Evolutionary conservation across 2,329 filamentous ascomycete genomes (phyloP).

Genomic region (Clarireedia monteithiana): DNA sequence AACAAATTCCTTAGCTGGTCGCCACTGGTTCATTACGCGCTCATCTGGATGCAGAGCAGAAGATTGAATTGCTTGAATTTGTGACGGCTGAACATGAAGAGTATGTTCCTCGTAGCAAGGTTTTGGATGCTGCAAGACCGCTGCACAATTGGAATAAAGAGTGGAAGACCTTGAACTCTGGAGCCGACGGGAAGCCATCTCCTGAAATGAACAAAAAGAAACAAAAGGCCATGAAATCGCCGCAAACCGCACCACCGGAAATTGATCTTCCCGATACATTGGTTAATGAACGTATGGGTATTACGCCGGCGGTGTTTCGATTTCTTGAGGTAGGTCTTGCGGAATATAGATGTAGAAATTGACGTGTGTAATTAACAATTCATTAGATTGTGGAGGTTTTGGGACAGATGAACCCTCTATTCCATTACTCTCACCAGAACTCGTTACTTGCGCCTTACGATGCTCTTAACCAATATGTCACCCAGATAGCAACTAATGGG

Average conservation of each 20-base stretch:
- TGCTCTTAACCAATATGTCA: slow-evolving; percentile 54
- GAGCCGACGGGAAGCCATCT: slow-evolving; percentile 47
- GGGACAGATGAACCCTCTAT: slow-evolving; percentile 58
- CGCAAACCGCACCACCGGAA: slow-evolving; percentile 50
- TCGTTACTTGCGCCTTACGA: slow-evolving; percentile 46
- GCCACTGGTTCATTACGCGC: slow-evolving; percentile 70
- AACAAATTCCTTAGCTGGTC: slow-evolving; percentile 50
- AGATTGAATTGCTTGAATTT: slow-evolving; percentile 81
- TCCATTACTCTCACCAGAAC: slow-evolving; percentile 49
- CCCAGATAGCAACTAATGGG: slow-evolving; percentile 30
- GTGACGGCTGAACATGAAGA: slow-evolving; percentile 70
- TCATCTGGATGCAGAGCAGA: slow-evolving; percentile 70
- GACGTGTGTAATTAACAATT: slow-evolving; percentile 6
- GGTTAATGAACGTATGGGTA: slow-evolving; percentile 48
- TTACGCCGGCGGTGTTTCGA: slow-evolving; percentile 53
- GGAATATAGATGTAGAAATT: not conserved
- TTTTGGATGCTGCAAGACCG: slow-evolving; percentile 54
- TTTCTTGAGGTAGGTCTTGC: slow-evolving; percentile 49
- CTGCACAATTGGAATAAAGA: slow-evolving; percentile 59
- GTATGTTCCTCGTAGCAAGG: slow-evolving; percentile 64
- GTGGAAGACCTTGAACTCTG: slow-evolving; percentile 51
- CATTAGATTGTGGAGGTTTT: slow-evolving; percentile 55
- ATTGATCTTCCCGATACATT: slow-evolving; percentile 51
- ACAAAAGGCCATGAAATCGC: slow-evolving; percentile 49
- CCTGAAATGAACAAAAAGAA: slow-evolving; percentile 66